Percentiles rank a stretch among this genome's conserved stretches.
phyloP scores from a whole-genome alignment of 2,329 filamentous ascomycete species.

The Coniochaeta prunicola region DNA sequence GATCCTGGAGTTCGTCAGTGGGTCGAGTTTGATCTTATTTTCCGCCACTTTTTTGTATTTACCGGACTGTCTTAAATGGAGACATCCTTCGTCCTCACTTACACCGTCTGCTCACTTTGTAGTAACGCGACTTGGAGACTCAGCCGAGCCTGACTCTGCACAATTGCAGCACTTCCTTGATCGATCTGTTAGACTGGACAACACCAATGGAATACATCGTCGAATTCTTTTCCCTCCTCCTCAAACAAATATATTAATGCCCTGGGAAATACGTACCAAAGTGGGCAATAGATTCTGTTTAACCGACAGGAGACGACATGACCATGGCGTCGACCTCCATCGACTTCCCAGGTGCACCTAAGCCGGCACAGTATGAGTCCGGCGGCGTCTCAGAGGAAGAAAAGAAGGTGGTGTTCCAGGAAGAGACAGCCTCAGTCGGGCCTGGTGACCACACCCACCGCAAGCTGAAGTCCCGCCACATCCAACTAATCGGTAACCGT shows the following conservation, averaged over 20 bases:
- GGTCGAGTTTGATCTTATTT: neutral
- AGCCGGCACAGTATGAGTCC: slow-evolving; percentile 1
- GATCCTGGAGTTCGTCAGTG: neutral
- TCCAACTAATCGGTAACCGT: slow-evolving; percentile 40
- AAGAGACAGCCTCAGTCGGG: slow-evolving; percentile 6
- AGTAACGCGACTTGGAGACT: neutral
- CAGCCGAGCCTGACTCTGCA: neutral
- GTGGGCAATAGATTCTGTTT: neutral
- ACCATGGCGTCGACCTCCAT: slow-evolving; percentile 7
- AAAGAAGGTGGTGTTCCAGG: slow-evolving; percentile 3
- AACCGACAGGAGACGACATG: neutral
- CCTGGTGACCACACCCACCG: slow-evolving; percentile 38
- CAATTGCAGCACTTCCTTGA: neutral
- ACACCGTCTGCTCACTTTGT: neutral
- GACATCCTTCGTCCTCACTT: neutral
- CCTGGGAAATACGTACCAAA: neutral
- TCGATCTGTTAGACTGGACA: neutral
- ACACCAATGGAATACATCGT: slow-evolving; percentile 17
- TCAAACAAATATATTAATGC: slow-evolving; percentile 16
- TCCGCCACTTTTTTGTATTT: neutral
- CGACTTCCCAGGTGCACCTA: slow-evolving; percentile 2
- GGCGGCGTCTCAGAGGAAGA: slow-evolving; percentile 6
- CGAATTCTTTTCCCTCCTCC: slow-evolving; percentile 21
- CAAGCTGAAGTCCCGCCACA: slow-evolving; percentile 47
- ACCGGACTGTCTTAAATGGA: neutral